phyloP scores from a whole-genome alignment of 164 flowering plant genomes.

The Tinospora cordifolia region DNA sequence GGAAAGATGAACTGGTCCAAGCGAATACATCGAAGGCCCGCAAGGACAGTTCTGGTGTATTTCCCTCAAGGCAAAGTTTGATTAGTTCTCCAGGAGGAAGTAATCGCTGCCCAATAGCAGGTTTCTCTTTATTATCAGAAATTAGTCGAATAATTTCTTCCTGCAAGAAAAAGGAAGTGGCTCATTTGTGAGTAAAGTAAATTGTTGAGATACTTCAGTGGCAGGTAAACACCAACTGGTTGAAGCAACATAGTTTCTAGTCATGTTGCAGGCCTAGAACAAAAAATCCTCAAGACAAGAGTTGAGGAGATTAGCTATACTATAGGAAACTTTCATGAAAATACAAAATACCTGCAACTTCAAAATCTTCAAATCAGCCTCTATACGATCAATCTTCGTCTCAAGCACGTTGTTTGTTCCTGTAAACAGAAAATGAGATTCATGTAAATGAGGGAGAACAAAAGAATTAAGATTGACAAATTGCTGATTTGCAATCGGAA shows the following conservation, averaged over 20 bases:
- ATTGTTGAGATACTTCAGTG: no score
- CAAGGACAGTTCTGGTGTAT: conserved; percentile 44
- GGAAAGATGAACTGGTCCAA: conserved; percentile 83
- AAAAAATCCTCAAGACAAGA: no score
- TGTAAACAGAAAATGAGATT: no score
- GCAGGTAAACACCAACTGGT: neutral
- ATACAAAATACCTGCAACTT: conserved; percentile 55
- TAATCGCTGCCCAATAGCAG: conserved; percentile 36
- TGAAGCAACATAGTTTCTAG: neutral
- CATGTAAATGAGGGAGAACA: no score
- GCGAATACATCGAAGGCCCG: conserved; percentile 80
- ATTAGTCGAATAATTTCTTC: conserved; percentile 47
- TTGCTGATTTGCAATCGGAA: no score
- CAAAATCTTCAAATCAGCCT: conserved; percentile 75
- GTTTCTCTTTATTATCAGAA: conserved; percentile 33
- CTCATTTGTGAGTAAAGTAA: neutral
- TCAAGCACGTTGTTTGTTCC: conserved; percentile 46
- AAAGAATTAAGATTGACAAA: no score
- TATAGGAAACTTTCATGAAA: neutral
- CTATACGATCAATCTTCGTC: conserved; percentile 52
- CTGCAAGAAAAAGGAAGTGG: conserved; percentile 32
- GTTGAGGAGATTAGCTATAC: neutral
- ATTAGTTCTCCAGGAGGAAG: conserved; percentile 66
- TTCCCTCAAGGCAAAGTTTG: conserved; percentile 50
- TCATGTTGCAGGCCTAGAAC: neutral